Conservation (phyloP, 495 filamentous ascomycete genomes). For the Recurvomyces mirabilis region DNA sequence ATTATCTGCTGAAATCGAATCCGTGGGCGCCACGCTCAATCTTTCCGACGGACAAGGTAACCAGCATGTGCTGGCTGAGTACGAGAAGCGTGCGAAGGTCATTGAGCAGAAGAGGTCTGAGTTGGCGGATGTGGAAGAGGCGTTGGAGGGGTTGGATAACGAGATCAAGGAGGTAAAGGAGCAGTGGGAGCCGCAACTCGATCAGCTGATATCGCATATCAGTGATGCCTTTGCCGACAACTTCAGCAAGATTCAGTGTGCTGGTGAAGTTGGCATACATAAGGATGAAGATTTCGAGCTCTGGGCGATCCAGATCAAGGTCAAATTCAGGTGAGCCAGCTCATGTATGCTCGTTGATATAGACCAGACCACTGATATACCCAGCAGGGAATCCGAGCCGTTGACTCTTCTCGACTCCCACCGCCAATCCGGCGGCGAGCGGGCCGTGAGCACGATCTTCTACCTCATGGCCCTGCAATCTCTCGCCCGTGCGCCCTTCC, state of each 20-base stretch:
- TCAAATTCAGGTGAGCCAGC: constrained; percentile 69
- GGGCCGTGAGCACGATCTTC: constrained; percentile 95
- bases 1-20: constrained; percentile 61
- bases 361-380: constrained; percentile 1
- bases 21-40: constrained; percentile 61
- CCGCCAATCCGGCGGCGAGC: constrained; percentile 91
- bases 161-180: constrained; percentile 48
- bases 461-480: constrained; percentile 98
- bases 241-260: constrained; percentile 86
- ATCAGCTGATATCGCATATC: constrained; percentile 65
- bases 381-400: constrained; percentile 60
- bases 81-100: constrained; percentile 52
- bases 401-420: constrained; percentile 79
- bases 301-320: constrained; percentile 87
- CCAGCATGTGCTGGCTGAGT: constrained; percentile 58
- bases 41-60: constrained; percentile 66
- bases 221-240: constrained; percentile 81
- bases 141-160: constrained; percentile 40
- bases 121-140: constrained; percentile 34
- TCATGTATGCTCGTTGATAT: neutral
- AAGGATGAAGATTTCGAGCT: constrained; percentile 79
- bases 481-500: constrained; percentile 91
- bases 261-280: constrained; percentile 75
- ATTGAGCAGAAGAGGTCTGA: constrained; percentile 45
- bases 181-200: constrained; percentile 75